Percentiles rank a stretch among this genome's conserved stretches.
phyloP scores from a whole-genome alignment of 805 yeast species.

The Starmerella roubikii region DNA sequence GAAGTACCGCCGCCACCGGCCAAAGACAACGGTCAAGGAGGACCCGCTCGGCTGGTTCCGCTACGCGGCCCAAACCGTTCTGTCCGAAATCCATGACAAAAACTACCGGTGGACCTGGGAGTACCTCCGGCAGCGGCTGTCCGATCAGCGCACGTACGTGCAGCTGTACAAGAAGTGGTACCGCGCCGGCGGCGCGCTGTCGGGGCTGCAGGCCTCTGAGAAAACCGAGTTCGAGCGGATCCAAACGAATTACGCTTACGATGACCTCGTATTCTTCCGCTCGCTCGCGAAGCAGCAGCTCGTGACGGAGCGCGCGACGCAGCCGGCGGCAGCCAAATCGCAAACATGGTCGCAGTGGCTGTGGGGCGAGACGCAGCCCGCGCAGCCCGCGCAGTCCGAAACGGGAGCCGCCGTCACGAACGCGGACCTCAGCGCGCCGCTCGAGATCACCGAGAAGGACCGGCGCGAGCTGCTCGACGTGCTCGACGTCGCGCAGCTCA shows the following conservation, averaged over 20 bases:
- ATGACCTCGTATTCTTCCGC: slow-evolving; percentile 75
- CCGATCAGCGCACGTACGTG: slow-evolving; percentile 56
- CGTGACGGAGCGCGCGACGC: slow-evolving; percentile 37
- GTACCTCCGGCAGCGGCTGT: slow-evolving; percentile 53
- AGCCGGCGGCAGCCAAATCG: slow-evolving; percentile 2
- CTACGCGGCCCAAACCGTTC: slow-evolving; percentile 66
- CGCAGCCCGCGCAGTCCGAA: not conserved
- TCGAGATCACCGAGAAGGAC: slow-evolving; percentile 64
- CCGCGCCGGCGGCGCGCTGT: slow-evolving; percentile 22
- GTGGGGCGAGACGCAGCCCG: slow-evolving; percentile 11
- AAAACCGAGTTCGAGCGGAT: slow-evolving; percentile 35
- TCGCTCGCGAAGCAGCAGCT: slow-evolving; percentile 59
- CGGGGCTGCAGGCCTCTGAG: slow-evolving; percentile 23
- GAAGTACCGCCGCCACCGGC: slow-evolving; percentile 59
- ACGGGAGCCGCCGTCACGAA: not conserved
- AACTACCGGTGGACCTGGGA: slow-evolving; percentile 85
- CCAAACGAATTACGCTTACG: slow-evolving; percentile 50
- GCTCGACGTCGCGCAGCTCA: slow-evolving; percentile 68
- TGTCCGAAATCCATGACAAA: slow-evolving; percentile 67
- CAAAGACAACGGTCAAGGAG: slow-evolving; percentile 37
- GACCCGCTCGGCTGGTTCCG: slow-evolving; percentile 70
- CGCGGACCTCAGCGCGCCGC: slow-evolving; percentile 29
- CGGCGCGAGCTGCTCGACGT: slow-evolving; percentile 82
- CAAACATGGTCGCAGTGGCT: slow-evolving; percentile 20
- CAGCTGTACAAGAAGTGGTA: slow-evolving; percentile 50